Base-by-base conservation (phyloP, 2,329 filamentous ascomycete species). In the Botrytis porri region DNA sequence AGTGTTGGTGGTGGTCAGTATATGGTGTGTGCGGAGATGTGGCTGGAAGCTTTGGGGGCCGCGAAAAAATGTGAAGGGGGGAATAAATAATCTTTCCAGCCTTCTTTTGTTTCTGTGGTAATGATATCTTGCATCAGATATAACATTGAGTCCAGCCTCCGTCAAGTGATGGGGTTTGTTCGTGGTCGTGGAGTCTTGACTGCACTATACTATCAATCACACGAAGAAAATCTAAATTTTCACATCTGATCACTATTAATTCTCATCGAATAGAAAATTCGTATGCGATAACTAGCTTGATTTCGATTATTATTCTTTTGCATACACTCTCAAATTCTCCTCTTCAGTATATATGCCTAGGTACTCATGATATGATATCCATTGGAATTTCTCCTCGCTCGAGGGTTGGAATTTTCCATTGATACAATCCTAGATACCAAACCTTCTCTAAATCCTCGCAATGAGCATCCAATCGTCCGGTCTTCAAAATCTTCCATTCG, bases 71-170 rank as follows among this genome's bases (percentile, higher is more conserved):
- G 18, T 62, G 60, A 35, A 39, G 60, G 37, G 9, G 35, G 22
- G 18, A 35, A 61, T 61, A 61, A 61, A n/a, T 51, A n/a, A 51
- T 35, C 22, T 63, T 61, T 39, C 60, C 60, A 62, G 60, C 37
- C 61, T 63, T 41, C 39, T 63, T 43, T 63, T 63, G 61, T 63
- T 63, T 63, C 37, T 22, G n/a, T 63, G 61, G 61, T n/a, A 63
- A 63, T 63, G 14, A 37, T 29, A 41, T 63, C 37, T 62, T 62
- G 35, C 60, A 39, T 39, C 51, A 8, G 29, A 54, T n/a, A 41
- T 41, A 63, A 29, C 14, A 63, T 20, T n/a, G 20, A 5, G 12
- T 29, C n/a, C 37, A n/a, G 39, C 37, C 37, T 29, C 60, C 39
- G 37, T 63, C 37, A 29, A 63, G 61, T 63, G 61, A 43, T 25